Base-by-base conservation (phyloP, 1,284 basidiomycete genomes). In the Ceratobasidium sp. region DNA sequence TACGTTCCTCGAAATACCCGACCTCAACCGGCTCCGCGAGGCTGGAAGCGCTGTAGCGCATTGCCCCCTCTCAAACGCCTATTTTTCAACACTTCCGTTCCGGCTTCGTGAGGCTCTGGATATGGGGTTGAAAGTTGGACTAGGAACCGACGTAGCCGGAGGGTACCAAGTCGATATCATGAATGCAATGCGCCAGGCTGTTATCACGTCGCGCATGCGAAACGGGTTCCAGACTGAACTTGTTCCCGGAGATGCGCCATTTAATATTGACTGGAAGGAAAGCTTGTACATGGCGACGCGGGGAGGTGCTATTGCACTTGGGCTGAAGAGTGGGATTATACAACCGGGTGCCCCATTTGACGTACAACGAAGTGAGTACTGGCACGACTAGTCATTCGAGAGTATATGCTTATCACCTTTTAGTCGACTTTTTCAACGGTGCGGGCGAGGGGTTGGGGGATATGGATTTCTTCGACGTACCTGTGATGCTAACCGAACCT, bases 71-170 rank as follows among this genome's bases (percentile, higher is more conserved):
- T 94, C 92, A 0, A 95, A 95, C 79, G 86, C 88, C 0, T 96
- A 95, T 81, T 94, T 95, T 81, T 94, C 92, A 0, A 87, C 89
- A 9, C 84, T 87, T 74, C 88, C 90, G 0, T 92, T 95, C 79
- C 88, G 86, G 1, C 83, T 95, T 14, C 88, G 91, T 37, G 92
- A 94, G 80, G 92, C 92, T 0, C 83, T 95, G 24, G 81, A 86
- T 49, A 82, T 81, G 24, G 86, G 86, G 0, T 87, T 93, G 31
- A 86, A 85, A 51, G 87, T 95, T 19, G 93, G 93, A 0, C 85
- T 95, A 0, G 94, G 94, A 0, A 89, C 89, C n/a, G 94, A 95
- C 78, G 84, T 95, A 59, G 92, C 92, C 0, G 94, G 94, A 2
- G 93, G 94, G 5, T 95, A 95, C 80, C 88, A 87, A 56, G 81